Evolutionary conservation across 169 alveolate species (phyloP).

Genomic region (Eimeria sp.): DNA sequence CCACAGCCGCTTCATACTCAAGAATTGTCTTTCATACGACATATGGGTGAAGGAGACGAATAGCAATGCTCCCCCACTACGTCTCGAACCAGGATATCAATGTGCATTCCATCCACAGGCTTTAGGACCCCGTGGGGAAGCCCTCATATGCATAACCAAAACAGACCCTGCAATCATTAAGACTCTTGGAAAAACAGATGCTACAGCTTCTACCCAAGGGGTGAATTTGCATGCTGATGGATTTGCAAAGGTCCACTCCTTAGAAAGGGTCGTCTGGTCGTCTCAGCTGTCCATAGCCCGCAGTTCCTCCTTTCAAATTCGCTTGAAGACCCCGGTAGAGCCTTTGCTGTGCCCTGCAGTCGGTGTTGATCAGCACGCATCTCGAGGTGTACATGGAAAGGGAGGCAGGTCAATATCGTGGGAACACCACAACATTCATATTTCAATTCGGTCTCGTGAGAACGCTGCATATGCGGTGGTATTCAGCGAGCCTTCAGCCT

Average conservation of each 20-base stretch:
- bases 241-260: background rate
- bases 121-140: slow-evolving; percentile 68
- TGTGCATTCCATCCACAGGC: slow-evolving; percentile 76
- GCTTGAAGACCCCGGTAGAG: slow-evolving; percentile 18
- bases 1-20: slow-evolving; percentile 77
- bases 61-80: slow-evolving; percentile 48
- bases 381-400: background rate
- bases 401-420: slow-evolving; percentile 26
- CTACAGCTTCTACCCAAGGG: background rate
- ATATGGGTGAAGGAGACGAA: slow-evolving; percentile 71
- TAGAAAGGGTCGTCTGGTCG: slow-evolving; percentile 51
- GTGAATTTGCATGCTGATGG: slow-evolving; percentile 7
- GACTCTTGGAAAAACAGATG: background rate
- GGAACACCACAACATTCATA: slow-evolving; percentile 66
- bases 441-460: slow-evolving; percentile 64
- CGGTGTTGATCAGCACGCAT: background rate
- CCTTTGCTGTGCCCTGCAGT: background rate
- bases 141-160: slow-evolving; percentile 63
- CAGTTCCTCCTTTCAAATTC: slow-evolving; percentile 55
- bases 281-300: slow-evolving; percentile 65
- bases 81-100: slow-evolving; percentile 41
- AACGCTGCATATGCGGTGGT: slow-evolving; percentile 64
- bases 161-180: slow-evolving; percentile 51
- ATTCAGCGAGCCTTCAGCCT: slow-evolving; percentile 17
- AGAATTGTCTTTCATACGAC: slow-evolving; percentile 17